phyloP scores from a whole-genome alignment of 768 basidiomycete species.

The Coprinopsis sp. region DNA sequence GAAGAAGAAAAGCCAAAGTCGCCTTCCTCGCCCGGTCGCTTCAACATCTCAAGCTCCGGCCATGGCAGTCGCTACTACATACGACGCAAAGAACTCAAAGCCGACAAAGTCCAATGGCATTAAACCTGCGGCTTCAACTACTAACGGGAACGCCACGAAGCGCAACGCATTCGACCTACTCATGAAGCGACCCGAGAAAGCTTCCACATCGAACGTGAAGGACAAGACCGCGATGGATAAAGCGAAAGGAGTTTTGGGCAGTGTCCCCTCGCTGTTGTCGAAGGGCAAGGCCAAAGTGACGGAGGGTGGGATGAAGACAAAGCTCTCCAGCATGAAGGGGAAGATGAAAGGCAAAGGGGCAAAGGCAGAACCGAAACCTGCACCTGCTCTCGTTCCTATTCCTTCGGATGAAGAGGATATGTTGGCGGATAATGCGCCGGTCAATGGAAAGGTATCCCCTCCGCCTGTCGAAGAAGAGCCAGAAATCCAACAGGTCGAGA shows the following conservation, averaged over 20 bases:
- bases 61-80: background rate
- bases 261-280: constrained; percentile 4
- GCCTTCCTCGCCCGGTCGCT: constrained; percentile 26
- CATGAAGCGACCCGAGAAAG: constrained; percentile 10
- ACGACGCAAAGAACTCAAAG: background rate
- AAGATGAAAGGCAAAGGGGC: constrained; percentile 31
- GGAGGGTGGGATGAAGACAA: background rate
- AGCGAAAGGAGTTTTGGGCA: background rate
- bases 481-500: background rate
- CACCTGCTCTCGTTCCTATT: constrained; percentile 19
- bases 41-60: constrained; percentile 4
- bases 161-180: constrained; percentile 6
- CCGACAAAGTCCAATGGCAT: background rate
- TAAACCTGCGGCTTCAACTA: background rate
- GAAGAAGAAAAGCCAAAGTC: constrained; percentile 17
- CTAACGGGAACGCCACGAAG: constrained; percentile 18
- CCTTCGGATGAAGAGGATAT: constrained; percentile 29
- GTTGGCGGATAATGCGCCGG: background rate
- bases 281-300: constrained; percentile 16
- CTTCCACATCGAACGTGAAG: constrained; percentile 4
- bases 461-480: background rate
- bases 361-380: constrained; percentile 32
- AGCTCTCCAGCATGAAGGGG: constrained; percentile 9
- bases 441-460: no score
- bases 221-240: no score